Percentiles rank a stretch among this genome's conserved stretches.
phyloP scores from a whole-genome alignment of 2,329 filamentous ascomycete genomes.

The Uncinocarpus reesii region DNA sequence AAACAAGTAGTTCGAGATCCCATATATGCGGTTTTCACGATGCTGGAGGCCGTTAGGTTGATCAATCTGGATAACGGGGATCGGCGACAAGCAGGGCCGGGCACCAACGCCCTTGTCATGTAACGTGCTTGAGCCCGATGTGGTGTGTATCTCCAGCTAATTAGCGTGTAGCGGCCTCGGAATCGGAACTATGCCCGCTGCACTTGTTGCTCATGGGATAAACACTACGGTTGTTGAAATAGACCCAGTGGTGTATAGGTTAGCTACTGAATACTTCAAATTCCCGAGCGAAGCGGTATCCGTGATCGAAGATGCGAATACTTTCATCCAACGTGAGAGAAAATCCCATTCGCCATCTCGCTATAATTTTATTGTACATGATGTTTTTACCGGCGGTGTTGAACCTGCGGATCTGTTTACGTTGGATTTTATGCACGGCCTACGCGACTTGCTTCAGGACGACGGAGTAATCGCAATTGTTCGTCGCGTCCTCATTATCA shows the following conservation, averaged over 20 bases:
- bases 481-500: slow-evolving; percentile 30
- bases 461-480: slow-evolving; percentile 82
- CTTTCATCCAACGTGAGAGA: slow-evolving; percentile 49
- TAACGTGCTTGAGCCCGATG: slow-evolving; percentile 38
- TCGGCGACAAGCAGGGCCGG: slow-evolving; percentile 41
- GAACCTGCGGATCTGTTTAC: slow-evolving; percentile 87
- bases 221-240: slow-evolving; percentile 92
- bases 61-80: slow-evolving; percentile 46
- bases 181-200: slow-evolving; percentile 81
- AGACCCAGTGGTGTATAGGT: slow-evolving; percentile 77
- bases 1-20: slow-evolving; percentile 60
- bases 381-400: slow-evolving; percentile 93
- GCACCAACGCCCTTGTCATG: slow-evolving; percentile 77
- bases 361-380: slow-evolving; percentile 92
- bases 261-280: slow-evolving; percentile 71
- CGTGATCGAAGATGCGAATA: slow-evolving; percentile 71
- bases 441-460: slow-evolving; percentile 60
- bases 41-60: slow-evolving; percentile 83
- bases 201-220: slow-evolving; percentile 76
- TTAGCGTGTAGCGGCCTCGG: slow-evolving; percentile 60
- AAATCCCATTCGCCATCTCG: slow-evolving; percentile 35
- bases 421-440: slow-evolving; percentile 62
- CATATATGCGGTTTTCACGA: slow-evolving; percentile 91
- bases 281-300: slow-evolving; percentile 66
- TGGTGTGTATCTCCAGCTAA: not conserved